Evolutionary conservation across 306 rosid genomes (phyloP), one percentile per base, ranked within the genome.

Genomic region (Neltuma alba): DNA sequence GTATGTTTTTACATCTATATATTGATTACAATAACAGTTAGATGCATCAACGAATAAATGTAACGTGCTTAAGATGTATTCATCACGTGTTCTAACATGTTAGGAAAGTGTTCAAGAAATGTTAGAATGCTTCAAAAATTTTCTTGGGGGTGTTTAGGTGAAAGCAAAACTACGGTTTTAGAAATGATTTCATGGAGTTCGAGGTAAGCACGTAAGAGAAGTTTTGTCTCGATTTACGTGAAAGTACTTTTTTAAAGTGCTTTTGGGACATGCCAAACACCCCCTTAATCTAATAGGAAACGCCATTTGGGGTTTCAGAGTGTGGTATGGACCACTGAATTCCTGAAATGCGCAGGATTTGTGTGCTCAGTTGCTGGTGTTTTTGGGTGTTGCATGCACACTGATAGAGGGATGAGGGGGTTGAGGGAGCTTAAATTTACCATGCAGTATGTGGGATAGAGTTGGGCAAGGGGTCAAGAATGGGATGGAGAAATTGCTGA

Each of bases 1-100:
- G 98, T 95, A 89, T 84, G 33, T 11, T 10, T 54, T 4, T 54
- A 23, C 9, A 23, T 57, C 25, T 57, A 11, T 57, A 50, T 72
- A 28, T n/a, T n/a, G n/a, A n/a, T n/a, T n/a, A n/a, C n/a, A n/a
- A n/a, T n/a, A n/a, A n/a, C n/a, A n/a, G n/a, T n/a, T n/a, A n/a
- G n/a, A n/a, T n/a, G n/a, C n/a, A n/a, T n/a, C n/a, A 76, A 40
- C 15, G 55, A 37, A 38, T 9, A 76, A 42, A 28, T 47, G 34
- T 57, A 27, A 25, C 58, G 42, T 12, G 38, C 34, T 9, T 31
- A 60, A 33, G 70, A 23, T 77, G 58, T 37, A 68, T 41, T 8
- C 63, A 67, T 42, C 60, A 0, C 45, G 30, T 81, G 58, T 48
- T 33, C 14, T 5, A 54, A 38, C 40, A 9, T 80, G 34, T 9